These are phyloP conservation scores for Fusarium illudens DNA, from an alignment of 2,329 filamentous ascomycete species.

Conservation along the genomic window DNA sequence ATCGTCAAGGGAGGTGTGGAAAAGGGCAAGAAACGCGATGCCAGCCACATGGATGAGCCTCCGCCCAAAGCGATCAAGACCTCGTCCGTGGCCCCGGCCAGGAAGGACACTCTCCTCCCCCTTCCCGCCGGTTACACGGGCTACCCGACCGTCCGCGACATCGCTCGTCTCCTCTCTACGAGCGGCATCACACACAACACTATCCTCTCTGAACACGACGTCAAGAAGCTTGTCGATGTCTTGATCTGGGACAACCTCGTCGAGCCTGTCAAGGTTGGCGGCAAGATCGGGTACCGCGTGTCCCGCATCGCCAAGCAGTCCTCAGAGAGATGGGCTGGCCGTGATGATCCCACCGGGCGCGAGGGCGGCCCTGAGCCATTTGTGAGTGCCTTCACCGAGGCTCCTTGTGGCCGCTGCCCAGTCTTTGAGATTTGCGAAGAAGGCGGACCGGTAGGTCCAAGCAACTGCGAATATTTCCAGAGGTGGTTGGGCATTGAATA, in stretches of 20 bases:
- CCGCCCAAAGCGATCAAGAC: conserved; percentile 43
- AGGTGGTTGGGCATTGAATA: conserved; percentile 73
- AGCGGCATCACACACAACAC: conserved; percentile 77
- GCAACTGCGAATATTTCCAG: conserved; percentile 90
- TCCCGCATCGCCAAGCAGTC: conserved; percentile 59
- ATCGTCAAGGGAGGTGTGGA: conserved; percentile 58
- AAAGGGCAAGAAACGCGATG: conserved; percentile 61
- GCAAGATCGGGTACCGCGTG: conserved; percentile 62
- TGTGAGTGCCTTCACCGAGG: conserved; percentile 82
- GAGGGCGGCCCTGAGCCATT: conserved; percentile 54
- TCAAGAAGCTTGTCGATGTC: conserved; percentile 86
- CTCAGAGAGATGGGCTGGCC: conserved; percentile 51
- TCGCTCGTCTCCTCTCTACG: conserved; percentile 77
- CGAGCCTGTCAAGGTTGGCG: conserved; percentile 66
- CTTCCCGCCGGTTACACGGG: conserved; percentile 73
- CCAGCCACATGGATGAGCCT: conserved; percentile 49
- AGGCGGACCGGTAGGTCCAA: conserved; percentile 87
- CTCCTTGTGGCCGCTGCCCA: conserved; percentile 89
- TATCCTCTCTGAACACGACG: conserved; percentile 74
- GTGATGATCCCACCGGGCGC: conserved; percentile 48
- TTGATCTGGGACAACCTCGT: conserved; percentile 88
- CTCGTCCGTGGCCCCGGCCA: conserved; percentile 23
- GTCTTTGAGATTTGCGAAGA: conserved; percentile 94
- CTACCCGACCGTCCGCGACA: conserved; percentile 82
- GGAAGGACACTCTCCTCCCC: conserved; percentile 57